Evolutionary conservation across 1,284 basidiomycete genomes (phyloP).

Genomic region (Ceratobasidium sp.): DNA sequence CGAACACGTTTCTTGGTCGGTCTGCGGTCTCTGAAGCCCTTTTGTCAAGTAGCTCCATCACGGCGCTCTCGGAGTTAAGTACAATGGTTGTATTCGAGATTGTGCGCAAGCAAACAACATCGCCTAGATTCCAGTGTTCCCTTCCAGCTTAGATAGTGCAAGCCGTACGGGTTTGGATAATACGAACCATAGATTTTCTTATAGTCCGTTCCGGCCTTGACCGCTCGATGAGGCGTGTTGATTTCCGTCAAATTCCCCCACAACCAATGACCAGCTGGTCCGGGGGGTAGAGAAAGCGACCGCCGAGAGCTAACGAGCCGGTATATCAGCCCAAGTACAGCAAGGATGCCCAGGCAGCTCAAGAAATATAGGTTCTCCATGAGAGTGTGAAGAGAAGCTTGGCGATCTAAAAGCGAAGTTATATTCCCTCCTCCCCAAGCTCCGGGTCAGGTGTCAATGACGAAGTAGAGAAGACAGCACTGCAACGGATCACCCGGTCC

Average conservation of each 20-base stretch:
- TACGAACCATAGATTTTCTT: conserved; percentile 17
- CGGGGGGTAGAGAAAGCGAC: not conserved
- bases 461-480: no score
- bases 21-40: conserved; percentile 25
- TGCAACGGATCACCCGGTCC: no score
- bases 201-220: conserved; percentile 28
- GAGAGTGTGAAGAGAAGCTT: no score
- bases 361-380: no score
- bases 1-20: conserved; percentile 31
- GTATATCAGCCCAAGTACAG: no score
- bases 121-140: not conserved
- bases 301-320: not conserved
- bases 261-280: conserved; percentile 31
- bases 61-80: conserved; percentile 3
- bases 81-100: conserved; percentile 17
- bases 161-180: no score
- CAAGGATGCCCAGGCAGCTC: no score
- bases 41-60: conserved; percentile 22
- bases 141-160: not conserved
- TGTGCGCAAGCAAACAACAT: conserved; percentile 20
- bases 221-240: conserved; percentile 20
- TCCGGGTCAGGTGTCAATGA: no score
- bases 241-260: conserved; percentile 36
- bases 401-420: no score
- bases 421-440: no score